These are phyloP conservation scores for Saccharomycopsis babjevae DNA, from an alignment of 805 yeast species.

Conservation along the genomic window DNA sequence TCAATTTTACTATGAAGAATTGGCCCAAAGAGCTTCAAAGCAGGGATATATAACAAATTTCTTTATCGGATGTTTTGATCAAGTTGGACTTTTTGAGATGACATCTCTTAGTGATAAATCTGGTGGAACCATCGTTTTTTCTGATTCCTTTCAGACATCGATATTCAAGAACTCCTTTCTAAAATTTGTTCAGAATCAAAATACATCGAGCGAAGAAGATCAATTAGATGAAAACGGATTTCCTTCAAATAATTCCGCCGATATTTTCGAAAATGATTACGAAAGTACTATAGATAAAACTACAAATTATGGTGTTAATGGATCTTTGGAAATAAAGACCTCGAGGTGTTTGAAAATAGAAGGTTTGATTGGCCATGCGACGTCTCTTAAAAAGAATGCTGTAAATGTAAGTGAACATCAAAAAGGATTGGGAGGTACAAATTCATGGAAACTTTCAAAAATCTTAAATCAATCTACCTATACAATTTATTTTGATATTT, in stretches of 20 bases:
- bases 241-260: not conserved
- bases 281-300: constrained; percentile 23
- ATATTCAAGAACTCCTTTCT: constrained; percentile 58
- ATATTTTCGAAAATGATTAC: not conserved
- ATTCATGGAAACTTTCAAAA: constrained; percentile 50
- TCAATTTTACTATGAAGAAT: constrained; percentile 35
- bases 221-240: constrained; percentile 1
- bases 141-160: constrained; percentile 58
- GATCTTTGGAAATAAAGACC: constrained; percentile 47
- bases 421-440: constrained; percentile 43
- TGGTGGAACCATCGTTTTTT: constrained; percentile 53
- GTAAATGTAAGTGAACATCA: constrained; percentile 27
- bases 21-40: constrained; percentile 38
- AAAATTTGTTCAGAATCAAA: constrained; percentile 31
- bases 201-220: not conserved
- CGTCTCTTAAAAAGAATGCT: constrained; percentile 31
- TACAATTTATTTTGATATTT: constrained; percentile 46
- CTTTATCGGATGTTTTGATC: constrained; percentile 60
- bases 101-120: constrained; percentile 44
- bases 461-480: constrained; percentile 49
- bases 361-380: constrained; percentile 57
- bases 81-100: constrained; percentile 60
- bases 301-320: constrained; percentile 41
- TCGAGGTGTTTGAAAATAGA: constrained; percentile 40
- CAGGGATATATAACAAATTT: constrained; percentile 48